Evolutionary conservation across 805 yeast species (phyloP).

Genomic region (Groenewaldozyma salmanticensis): DNA sequence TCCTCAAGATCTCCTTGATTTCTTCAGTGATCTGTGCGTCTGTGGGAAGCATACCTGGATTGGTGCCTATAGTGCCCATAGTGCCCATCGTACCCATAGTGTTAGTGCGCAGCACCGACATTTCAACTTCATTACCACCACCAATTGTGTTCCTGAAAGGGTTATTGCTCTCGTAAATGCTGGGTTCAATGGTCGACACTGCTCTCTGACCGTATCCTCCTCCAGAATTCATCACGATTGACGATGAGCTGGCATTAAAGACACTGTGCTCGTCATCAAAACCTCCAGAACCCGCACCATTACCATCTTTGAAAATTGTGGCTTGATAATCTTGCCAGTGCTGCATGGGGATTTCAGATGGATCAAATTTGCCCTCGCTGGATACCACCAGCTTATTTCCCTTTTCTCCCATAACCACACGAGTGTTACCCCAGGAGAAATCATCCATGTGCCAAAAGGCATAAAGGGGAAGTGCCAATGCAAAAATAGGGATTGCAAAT

Average conservation of each 20-base stretch:
- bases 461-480: constrained; percentile 46
- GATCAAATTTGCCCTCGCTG: constrained; percentile 45
- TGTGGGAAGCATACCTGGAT: constrained; percentile 20
- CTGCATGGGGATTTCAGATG: constrained; percentile 43
- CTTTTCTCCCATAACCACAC: constrained; percentile 44
- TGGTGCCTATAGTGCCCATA: too few species aligned
- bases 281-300: constrained; percentile 6
- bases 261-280: constrained; percentile 10
- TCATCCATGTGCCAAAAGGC: constrained; percentile 60
- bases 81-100: not conserved
- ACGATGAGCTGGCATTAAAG: constrained; percentile 3
- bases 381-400: constrained; percentile 39
- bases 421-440: constrained; percentile 59
- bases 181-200: constrained; percentile 1
- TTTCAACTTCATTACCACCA: constrained; percentile 1
- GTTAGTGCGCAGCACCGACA: not conserved
- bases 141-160: not conserved
- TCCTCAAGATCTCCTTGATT: constrained; percentile 28
- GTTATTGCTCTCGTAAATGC: constrained; percentile 1
- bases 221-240: not conserved
- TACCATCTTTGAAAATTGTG: constrained; percentile 30
- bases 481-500: constrained; percentile 49
- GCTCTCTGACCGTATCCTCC: constrained; percentile 1
- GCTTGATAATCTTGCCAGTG: constrained; percentile 52
- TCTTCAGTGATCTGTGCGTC: constrained; percentile 30